phyloP scores from a whole-genome alignment of 2,329 filamentous ascomycete genomes.

The Penicillium sp. region DNA sequence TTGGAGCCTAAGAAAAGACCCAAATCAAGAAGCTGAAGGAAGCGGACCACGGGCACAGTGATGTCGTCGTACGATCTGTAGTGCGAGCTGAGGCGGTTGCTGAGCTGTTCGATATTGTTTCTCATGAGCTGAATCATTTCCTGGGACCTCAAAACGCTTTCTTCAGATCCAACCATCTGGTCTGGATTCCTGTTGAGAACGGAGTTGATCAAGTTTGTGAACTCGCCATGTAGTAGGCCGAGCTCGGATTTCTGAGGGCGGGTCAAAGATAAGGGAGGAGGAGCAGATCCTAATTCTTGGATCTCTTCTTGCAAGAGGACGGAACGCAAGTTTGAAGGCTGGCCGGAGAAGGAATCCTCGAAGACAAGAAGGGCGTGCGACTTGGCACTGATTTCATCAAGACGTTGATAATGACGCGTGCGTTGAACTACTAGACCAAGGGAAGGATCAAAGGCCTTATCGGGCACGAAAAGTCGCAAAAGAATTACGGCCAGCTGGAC shows the following conservation, averaged over 20 bases:
- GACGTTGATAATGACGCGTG: slow-evolving; percentile 56
- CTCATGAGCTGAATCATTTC: slow-evolving; percentile 45
- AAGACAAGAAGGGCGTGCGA: slow-evolving; percentile 63
- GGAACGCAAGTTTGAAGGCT: slow-evolving; percentile 65
- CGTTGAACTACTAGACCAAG: slow-evolving; percentile 62
- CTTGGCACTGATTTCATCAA: slow-evolving; percentile 54
- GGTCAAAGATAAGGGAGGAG: slow-evolving; percentile 66
- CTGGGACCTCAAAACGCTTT: slow-evolving; percentile 16
- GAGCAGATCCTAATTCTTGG: slow-evolving; percentile 62
- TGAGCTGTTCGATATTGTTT: slow-evolving; percentile 65
- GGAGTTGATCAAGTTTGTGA: slow-evolving; percentile 71
- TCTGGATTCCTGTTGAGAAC: slow-evolving; percentile 49
- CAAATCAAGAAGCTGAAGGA: slow-evolving; percentile 74
- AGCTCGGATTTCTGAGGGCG: slow-evolving; percentile 69
- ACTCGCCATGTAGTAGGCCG: slow-evolving; percentile 73
- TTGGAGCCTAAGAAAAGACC: slow-evolving; percentile 63
- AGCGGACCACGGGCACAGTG: slow-evolving; percentile 71
- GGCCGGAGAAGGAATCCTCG: slow-evolving; percentile 66
- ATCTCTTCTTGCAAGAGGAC: slow-evolving; percentile 63
- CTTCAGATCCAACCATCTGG: slow-evolving; percentile 23
- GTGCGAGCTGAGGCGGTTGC: slow-evolving; percentile 64
- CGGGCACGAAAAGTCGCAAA: slow-evolving; percentile 78
- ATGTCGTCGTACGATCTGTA: slow-evolving; percentile 85
- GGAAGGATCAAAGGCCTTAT: slow-evolving; percentile 80
- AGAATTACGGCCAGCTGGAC: slow-evolving; percentile 71